Evolutionary conservation across 139 green algal species (phyloP), one percentile per base, ranked within the genome.

Genomic region (Chlorella ohadii): DNA sequence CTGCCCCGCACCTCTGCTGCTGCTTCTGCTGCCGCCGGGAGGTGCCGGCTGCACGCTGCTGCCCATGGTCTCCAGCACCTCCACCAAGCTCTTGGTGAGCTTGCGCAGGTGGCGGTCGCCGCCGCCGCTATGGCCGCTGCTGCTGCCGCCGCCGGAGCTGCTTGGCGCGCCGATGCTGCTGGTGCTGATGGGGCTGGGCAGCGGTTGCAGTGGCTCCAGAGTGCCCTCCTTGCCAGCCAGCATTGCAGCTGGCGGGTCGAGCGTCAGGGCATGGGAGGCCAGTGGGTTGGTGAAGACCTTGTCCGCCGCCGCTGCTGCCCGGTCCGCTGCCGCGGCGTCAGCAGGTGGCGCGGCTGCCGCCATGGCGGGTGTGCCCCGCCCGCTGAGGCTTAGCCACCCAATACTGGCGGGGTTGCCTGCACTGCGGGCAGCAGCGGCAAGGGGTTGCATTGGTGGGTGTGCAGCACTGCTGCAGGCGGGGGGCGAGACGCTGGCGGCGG

Each of bases 11-110:
- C 67, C 67, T 73, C 34, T 47, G 67, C 67, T 38, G 56, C 31
- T 44, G 79, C 36, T 41, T 41, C 22, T 51, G 51, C 63, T 68
- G 25, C 28, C 28, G 28, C 63, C 63, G 2, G 51, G 44, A 11
- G 65, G 19, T 2, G 67, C 34, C 36, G 67, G 34, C 34, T 33
- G 25, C 25, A 33, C 28, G 17, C 3, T 55, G 55, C 34, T 81
- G 66, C 80, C 39, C 83, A 87, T 82, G 5, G 81, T 41, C 33
- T 87, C 74, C 39, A 87, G n/a, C 20, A 87, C 84, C 19, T 87
- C 83, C 19, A 84, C 61, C 31, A 87, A 41, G 59, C 47, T 72
- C 38, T 78, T 55, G 28, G 84, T 88, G 36, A 88, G 51, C 20
- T 72, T 71, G 47, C 77, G 76, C 4, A 88, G 38, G 39, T 87